These are phyloP conservation scores for Trifolium repens DNA, from an alignment of 306 rosid genomes.

Conservation along the genomic window DNA sequence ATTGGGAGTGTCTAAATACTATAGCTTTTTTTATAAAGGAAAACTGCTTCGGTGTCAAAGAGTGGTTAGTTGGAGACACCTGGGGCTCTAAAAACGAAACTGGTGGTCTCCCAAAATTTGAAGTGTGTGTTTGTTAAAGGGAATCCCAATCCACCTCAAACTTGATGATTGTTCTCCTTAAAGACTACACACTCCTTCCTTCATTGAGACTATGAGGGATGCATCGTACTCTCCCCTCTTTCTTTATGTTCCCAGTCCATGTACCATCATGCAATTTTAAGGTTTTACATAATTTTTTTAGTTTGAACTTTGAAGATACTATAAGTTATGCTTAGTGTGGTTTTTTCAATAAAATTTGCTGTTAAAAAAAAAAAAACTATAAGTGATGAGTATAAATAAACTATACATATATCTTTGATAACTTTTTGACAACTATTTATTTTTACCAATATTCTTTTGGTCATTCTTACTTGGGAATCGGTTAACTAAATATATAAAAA, in stretches of 20 bases:
- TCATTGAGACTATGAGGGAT: background rate
- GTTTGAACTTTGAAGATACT: too few species aligned
- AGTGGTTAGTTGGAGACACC: slow-evolving; percentile 29
- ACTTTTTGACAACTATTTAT: too few species aligned
- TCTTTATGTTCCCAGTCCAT: background rate
- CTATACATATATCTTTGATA: too few species aligned
- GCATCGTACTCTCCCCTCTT: background rate
- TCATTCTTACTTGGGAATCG: too few species aligned
- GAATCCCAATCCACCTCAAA: slow-evolving; percentile 28
- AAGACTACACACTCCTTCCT: slow-evolving; percentile 11
- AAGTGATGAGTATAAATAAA: too few species aligned
- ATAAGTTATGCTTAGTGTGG: too few species aligned
- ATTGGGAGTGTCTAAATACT: too few species aligned
- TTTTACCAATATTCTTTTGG: too few species aligned
- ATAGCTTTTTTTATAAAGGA: background rate
- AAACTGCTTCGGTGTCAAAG: background rate
- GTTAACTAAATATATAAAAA: too few species aligned
- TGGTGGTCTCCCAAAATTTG: slow-evolving; percentile 3
- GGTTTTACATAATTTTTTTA: background rate
- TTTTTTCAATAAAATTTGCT: too few species aligned
- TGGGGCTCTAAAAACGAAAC: slow-evolving; percentile 22
- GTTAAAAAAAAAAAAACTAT: too few species aligned
- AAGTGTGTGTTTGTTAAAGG: slow-evolving; percentile 34
- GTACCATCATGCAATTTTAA: background rate
- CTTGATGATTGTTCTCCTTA: slow-evolving; percentile 44